These are phyloP conservation scores for Rosa multiflora DNA, from an alignment of 306 rosid genomes.

Conservation along the genomic window DNA sequence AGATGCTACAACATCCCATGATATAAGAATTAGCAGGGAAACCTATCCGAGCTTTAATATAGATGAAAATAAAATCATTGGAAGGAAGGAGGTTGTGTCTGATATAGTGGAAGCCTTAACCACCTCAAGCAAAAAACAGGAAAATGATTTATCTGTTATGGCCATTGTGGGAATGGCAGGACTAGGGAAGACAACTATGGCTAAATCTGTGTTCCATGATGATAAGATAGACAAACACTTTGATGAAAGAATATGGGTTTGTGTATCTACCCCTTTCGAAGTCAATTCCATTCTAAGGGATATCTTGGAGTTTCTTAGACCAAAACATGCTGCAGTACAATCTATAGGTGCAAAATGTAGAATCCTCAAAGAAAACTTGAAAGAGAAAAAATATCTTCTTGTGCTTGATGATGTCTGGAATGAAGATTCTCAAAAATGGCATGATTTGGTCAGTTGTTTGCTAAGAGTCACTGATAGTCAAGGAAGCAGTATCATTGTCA, in stretches of 20 bases:
- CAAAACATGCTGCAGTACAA: neutral
- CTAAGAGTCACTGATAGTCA: neutral
- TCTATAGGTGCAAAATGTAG: neutral
- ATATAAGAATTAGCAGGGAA: neutral
- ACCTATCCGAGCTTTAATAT: neutral
- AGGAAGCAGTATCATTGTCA: neutral
- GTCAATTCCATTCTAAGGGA: constrained; percentile 11
- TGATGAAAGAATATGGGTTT: constrained; percentile 18
- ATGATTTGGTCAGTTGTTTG: neutral
- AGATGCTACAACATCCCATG: neutral
- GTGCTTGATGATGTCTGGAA: neutral
- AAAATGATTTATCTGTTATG: neutral
- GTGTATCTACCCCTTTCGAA: constrained; percentile 15
- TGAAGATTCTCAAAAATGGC: neutral
- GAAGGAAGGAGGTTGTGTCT: neutral
- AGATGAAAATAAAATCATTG: neutral
- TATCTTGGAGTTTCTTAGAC: constrained; percentile 6
- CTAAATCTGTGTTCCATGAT: constrained; percentile 7
- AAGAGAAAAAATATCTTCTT: constrained; percentile 20
- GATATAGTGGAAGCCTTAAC: neutral
- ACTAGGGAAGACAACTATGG: constrained; percentile 24
- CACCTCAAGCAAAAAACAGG: neutral
- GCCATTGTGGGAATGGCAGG: constrained; percentile 30
- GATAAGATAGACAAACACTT: neutral
- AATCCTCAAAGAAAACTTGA: neutral